Conservation (phyloP, 1,284 basidiomycete species). For the Cryptococcus sp. region DNA sequence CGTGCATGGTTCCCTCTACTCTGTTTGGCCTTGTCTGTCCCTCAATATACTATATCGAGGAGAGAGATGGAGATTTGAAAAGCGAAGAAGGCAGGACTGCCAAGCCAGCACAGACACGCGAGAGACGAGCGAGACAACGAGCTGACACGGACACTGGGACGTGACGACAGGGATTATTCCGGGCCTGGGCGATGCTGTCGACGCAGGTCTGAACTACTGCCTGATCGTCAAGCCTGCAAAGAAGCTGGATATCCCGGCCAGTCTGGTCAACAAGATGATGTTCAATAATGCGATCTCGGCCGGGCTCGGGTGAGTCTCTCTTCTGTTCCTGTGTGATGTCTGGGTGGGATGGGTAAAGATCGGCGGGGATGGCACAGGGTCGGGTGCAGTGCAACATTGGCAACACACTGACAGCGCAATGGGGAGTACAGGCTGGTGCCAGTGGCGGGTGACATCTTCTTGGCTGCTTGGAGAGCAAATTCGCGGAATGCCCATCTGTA, state of each 20-base stretch:
- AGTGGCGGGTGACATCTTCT: constrained; percentile 68
- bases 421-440: constrained; percentile 58
- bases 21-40: neutral
- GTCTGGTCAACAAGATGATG: constrained; percentile 70
- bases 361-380: neutral
- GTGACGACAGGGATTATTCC: constrained; percentile 41
- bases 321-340: neutral
- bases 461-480: constrained; percentile 81
- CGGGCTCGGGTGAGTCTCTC: constrained; percentile 56
- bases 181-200: constrained; percentile 43
- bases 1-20: constrained; percentile 18
- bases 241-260: constrained; percentile 60
- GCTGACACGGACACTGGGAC: neutral
- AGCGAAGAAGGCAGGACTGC: neutral
- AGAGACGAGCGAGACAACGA: neutral
- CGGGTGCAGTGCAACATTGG: neutral
- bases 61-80: no score
- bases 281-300: constrained; percentile 73
- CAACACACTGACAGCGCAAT: neutral
- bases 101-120: neutral
- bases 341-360: neutral
- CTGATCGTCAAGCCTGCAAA: constrained; percentile 74
- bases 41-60: no score
- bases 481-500: constrained; percentile 67
- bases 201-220: constrained; percentile 60